Evolutionary conservation across 306 rosid species (phyloP), one percentile per base, ranked within the genome.

Genomic region (Pterocarpus santalinus): DNA sequence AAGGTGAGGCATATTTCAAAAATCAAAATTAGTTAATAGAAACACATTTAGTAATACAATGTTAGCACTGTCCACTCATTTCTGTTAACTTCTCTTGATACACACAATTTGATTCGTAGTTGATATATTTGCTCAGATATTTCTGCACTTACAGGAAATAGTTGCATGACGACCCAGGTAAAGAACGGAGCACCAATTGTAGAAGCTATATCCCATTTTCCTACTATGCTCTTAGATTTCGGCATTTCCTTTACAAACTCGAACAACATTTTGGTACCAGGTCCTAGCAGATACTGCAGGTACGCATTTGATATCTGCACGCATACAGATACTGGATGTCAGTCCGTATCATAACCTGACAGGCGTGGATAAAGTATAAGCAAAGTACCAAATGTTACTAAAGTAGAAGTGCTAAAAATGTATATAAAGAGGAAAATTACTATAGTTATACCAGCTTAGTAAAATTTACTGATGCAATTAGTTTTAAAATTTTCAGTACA

Each of bases 201-300:
- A 82, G 98, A 91, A 85, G 95, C 76, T 46, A 94, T 9, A 47
- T 94, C 98, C 36, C 90, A 57, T 28, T 68, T 9, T 1, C 47
- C 8, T 41, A 10, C 28, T 22, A 22, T 22, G 79, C 84, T 89
- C 82, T 41, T 83, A 34, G 85, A 53, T 79, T 89, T 92, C 44
- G 98, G 98, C 98, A 94, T 92, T 86, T 94, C 98, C 85, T 92
- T 92, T 35, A 92, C 84, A 80, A 86, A 94, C 68, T 92, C 97
- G 63, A 94, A 84, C 53, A 72, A 52, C 65, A 94, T 88, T 72
- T 89, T 75, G 69, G 94, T 87, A 56, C 88, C 85, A 14, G 90
- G 77, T 76, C 98, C 98, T 86, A 7, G 85, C 57, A 89, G 72
- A 83, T 81, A 87, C 80, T 90, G 89, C 75, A 94, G 91, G 88